Evolutionary conservation across 306 rosid species (phyloP).

Genomic region (Sphenostylis stenocarpa): DNA sequence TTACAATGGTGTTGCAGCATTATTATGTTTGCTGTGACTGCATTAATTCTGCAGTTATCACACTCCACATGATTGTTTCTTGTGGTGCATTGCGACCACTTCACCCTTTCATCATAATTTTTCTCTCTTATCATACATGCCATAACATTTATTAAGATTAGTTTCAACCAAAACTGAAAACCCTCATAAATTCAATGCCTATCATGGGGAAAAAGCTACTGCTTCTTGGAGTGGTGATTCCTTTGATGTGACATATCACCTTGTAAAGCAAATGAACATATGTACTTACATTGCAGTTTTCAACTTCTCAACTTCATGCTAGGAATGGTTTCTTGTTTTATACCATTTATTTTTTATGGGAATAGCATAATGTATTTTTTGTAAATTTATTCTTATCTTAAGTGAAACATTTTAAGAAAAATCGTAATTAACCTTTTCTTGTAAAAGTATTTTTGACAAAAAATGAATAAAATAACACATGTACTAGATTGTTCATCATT

Average conservation of each 20-base stretch:
- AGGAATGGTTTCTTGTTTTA: neutral
- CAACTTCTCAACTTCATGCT: neutral
- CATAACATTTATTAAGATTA: neutral
- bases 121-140: neutral
- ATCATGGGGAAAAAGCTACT: neutral
- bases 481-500: neutral
- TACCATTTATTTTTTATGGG: neutral
- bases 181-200: neutral
- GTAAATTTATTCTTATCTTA: neutral
- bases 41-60: neutral
- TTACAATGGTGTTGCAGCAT: neutral
- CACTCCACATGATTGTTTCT: neutral
- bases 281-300: neutral
- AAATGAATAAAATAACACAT: neutral
- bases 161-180: constrained; percentile 4
- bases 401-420: no score
- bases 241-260: neutral
- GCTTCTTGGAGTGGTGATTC: neutral
- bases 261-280: neutral
- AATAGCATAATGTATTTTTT: neutral
- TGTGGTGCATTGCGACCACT: neutral
- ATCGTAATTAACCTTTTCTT: no score
- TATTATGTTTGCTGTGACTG: neutral
- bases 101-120: neutral
- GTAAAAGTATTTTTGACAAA: no score